Percentiles rank a stretch among this genome's conserved stretches.
Evolutionary conservation across 139 green algal species (phyloP).

Genomic region (Coccomyxa sp.): DNA sequence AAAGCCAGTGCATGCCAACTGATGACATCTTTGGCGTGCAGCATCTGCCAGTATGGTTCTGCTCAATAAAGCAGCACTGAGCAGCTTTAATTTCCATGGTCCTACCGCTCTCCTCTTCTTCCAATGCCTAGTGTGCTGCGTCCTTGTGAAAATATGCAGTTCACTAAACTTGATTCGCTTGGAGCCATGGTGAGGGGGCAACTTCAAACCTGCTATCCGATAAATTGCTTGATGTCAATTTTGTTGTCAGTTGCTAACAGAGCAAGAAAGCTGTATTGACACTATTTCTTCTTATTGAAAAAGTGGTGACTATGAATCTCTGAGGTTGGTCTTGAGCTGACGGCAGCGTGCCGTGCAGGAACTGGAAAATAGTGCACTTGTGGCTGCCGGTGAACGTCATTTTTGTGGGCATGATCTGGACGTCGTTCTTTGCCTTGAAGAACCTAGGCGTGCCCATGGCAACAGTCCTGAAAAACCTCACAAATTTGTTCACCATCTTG

Average conservation of each 20-base stretch:
- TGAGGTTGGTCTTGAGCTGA: too few species aligned
- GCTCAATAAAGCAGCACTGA: slow-evolving; percentile 82
- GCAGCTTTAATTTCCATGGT: slow-evolving; percentile 69
- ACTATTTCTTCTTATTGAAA: too few species aligned
- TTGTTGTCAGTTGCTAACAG: too few species aligned
- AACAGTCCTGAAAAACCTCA: slow-evolving; percentile 92
- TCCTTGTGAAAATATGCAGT: slow-evolving; percentile 56
- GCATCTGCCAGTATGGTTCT: slow-evolving; percentile 51
- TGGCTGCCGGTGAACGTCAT: slow-evolving; percentile 93
- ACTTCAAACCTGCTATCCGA: too few species aligned
- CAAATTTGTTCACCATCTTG: slow-evolving; percentile 80
- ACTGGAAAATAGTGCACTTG: slow-evolving; percentile 7
- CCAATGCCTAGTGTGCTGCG: slow-evolving; percentile 68
- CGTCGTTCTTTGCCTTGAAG: slow-evolving; percentile 75
- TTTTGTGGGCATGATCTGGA: slow-evolving; percentile 89
- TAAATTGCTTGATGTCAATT: too few species aligned
- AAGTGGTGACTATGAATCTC: too few species aligned
- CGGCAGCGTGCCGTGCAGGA: neutral
- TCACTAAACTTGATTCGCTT: slow-evolving; percentile 55
- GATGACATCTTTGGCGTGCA: neutral
- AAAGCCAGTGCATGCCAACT: neutral
- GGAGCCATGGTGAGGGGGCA: slow-evolving; percentile 44
- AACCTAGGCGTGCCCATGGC: slow-evolving; percentile 52
- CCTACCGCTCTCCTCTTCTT: slow-evolving; percentile 76
- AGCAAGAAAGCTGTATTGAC: too few species aligned